phyloP scores from a whole-genome alignment of 2,329 filamentous ascomycete species.

The Botrytis sinoallii region DNA sequence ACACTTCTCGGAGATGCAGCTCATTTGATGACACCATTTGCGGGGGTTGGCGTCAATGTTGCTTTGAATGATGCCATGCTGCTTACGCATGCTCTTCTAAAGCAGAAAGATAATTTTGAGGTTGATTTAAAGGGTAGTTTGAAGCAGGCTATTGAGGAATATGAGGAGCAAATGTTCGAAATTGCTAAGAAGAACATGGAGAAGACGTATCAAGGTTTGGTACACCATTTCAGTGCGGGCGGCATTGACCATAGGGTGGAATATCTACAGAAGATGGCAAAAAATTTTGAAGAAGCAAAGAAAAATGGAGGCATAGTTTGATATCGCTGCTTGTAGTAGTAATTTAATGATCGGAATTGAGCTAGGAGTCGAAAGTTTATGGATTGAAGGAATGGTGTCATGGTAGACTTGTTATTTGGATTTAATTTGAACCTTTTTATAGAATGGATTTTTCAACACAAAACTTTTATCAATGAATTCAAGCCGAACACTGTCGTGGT shows the following conservation, averaged over 20 bases:
- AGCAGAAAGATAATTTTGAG: conserved; percentile 20
- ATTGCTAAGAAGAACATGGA: conserved; percentile 25
- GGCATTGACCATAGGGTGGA: conserved; percentile 18
- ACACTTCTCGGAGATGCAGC: conserved; percentile 51
- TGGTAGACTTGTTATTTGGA: neutral
- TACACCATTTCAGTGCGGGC: conserved; percentile 26
- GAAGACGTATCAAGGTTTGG: conserved; percentile 26
- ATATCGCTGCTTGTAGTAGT: neutral
- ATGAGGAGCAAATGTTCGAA: conserved; percentile 29
- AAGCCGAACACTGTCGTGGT: neutral
- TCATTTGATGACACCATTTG: conserved; percentile 48
- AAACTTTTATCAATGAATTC: too few relatives aligned
- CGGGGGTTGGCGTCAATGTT: conserved; percentile 49
- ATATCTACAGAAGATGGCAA: neutral
- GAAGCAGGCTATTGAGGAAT: conserved; percentile 24
- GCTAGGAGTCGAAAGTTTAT: neutral
- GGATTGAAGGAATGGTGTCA: neutral
- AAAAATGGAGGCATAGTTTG: neutral
- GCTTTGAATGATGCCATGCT: conserved; percentile 46
- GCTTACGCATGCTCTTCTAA: conserved; percentile 40
- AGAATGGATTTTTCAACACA: neutral
- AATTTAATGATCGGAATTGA: neutral
- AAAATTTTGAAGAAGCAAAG: neutral
- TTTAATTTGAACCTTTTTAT: neutral
- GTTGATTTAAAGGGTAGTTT: conserved; percentile 15